Evolutionary conservation across 768 basidiomycete species (phyloP), one percentile per base, ranked within the genome.

Genomic region (Cystofilobasidium bisporidii): DNA sequence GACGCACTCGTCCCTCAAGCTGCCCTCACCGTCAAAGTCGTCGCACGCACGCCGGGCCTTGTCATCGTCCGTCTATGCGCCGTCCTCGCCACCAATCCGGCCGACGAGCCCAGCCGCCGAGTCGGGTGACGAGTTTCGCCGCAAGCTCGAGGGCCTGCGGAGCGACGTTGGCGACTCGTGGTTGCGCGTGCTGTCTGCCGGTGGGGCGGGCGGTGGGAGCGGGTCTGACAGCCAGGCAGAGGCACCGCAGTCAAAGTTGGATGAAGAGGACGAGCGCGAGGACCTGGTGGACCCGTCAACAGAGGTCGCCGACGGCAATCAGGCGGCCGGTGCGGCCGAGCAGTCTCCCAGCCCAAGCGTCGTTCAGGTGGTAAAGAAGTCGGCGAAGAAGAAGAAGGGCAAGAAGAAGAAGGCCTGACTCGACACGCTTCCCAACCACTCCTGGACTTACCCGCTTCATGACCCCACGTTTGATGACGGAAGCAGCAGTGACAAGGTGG

Each of bases 141-240:
- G 83, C 65, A 82, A 82, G 72, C 87, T 93, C 61, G 91, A 92
- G 79, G 86, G 86, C 22, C 73, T 93, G 75, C 85, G 88, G 76
- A 81, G 84, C 68, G 91, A 93, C 73, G 90, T 92, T 81, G 91
- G 91, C 2, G 91, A 92, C 28, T 85, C 85, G 14, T 93, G 89
- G 89, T 73, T 93, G 73, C 87, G 87, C 76, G 88, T 91, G 40
- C 85, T 87, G 72, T 87, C 32, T 0, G 65, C 65, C 14, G 65
- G 58, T 1, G 65, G 40, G 70, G 72, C 61, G 70, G 33, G 48
- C 20, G 57, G 17, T 33, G 64, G 33, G 40, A 40, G 20, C 26
- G 18, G 40, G 38, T 32, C 14, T 5, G 55, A 30, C 22, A 4
- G 22, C 3, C 24, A 59, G 20, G 40, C 24, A 36, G 30, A 32